Evolutionary conservation across 164 flowering plant species (phyloP).

Genomic region (Vitis rotundifolia): DNA sequence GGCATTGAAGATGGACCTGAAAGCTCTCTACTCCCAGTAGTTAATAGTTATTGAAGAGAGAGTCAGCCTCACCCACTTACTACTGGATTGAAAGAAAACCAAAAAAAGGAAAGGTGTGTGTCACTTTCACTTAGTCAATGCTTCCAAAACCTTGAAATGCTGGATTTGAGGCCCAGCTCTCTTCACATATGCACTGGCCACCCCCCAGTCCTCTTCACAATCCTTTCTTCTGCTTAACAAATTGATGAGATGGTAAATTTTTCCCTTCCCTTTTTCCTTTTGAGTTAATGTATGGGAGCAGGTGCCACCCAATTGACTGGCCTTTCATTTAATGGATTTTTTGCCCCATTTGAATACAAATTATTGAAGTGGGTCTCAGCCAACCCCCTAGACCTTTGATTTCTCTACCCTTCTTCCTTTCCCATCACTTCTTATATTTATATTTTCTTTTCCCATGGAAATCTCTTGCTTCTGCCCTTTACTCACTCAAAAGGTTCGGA

Average conservation of each 20-base stretch:
- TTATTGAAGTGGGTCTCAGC: neutral
- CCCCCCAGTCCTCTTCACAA: too few species aligned
- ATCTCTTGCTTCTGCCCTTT: constrained; percentile 9
- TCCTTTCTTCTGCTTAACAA: too few species aligned
- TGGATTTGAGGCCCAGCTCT: too few species aligned
- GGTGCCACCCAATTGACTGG: constrained; percentile 2
- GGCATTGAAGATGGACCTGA: neutral
- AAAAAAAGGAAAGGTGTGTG: neutral
- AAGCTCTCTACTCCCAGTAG: neutral
- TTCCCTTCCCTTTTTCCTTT: too few species aligned
- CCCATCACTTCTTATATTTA: too few species aligned
- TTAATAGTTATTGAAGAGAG: neutral
- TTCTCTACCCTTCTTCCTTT: neutral
- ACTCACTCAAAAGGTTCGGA: constrained; percentile 6
- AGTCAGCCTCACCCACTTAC: neutral
- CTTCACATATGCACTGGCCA: too few species aligned
- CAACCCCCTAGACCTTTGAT: neutral
- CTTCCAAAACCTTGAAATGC: constrained; percentile 14
- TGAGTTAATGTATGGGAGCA: neutral
- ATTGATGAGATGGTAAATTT: too few species aligned
- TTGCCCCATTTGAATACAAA: neutral
- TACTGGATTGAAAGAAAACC: neutral
- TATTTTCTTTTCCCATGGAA: neutral
- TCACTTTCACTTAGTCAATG: constrained; percentile 15
- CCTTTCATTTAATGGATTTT: neutral